Evolutionary conservation across 2,329 filamentous ascomycete genomes (phyloP).

Genomic region (Xylariaceae sp.): DNA sequence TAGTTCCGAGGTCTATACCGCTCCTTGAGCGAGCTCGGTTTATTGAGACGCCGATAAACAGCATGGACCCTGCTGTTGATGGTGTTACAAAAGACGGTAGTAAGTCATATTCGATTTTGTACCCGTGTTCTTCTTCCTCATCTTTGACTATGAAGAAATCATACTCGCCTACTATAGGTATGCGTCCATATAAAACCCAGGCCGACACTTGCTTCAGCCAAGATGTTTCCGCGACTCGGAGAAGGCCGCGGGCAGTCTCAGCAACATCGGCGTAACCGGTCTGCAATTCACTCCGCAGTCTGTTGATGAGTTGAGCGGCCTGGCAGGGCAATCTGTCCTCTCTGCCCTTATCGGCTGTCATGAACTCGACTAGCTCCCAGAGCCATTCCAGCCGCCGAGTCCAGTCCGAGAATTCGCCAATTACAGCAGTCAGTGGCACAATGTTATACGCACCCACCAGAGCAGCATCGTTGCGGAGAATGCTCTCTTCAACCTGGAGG

Average conservation of each 20-base stretch:
- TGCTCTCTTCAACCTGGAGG: constrained; percentile 79
- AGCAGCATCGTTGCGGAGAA: constrained; percentile 76
- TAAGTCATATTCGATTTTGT: constrained; percentile 62
- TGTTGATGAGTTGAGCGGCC: constrained; percentile 78
- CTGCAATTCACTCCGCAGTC: constrained; percentile 74
- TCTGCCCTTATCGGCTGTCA: constrained; percentile 54
- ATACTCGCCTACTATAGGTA: constrained; percentile 76
- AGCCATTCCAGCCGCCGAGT: constrained; percentile 85
- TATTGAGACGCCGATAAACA: constrained; percentile 89
- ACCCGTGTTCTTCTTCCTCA: constrained; percentile 57
- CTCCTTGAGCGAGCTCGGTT: constrained; percentile 75
- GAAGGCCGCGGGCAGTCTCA: constrained; percentile 72
- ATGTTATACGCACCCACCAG: constrained; percentile 92
- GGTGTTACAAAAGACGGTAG: constrained; percentile 81
- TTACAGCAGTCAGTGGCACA: constrained; percentile 84
- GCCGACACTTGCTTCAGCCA: constrained; percentile 91
- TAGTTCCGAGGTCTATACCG: constrained; percentile 50
- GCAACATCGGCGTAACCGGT: constrained; percentile 91
- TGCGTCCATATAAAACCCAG: constrained; percentile 87
- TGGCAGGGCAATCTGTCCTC: constrained; percentile 55
- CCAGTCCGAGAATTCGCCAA: constrained; percentile 88
- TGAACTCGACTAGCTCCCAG: constrained; percentile 73
- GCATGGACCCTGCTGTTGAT: constrained; percentile 77
- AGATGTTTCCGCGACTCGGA: constrained; percentile 81
- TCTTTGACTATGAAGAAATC: constrained; percentile 82